Conservation (phyloP, 208 protist species). For the Trypanosoma platydactyli region DNA sequence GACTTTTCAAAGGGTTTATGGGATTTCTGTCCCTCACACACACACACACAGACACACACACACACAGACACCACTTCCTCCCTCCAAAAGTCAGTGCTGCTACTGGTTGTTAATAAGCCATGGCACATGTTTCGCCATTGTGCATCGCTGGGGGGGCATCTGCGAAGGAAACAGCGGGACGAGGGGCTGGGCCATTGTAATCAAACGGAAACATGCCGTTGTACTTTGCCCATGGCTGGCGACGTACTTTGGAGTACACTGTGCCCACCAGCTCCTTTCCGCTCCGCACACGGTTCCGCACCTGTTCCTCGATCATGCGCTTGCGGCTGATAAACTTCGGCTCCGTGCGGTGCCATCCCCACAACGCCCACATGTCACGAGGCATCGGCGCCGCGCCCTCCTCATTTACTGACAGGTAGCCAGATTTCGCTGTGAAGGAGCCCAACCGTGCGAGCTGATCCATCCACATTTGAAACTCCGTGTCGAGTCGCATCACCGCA, state of each 20-base stretch:
- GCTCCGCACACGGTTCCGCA: conserved; percentile 56
- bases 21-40: no score
- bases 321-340: conserved; percentile 78
- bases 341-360: conserved; percentile 87
- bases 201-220: conserved; percentile 82
- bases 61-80: neutral
- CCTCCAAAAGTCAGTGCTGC: neutral
- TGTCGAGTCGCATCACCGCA: conserved; percentile 84
- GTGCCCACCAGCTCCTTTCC: conserved; percentile 76
- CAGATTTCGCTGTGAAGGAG: conserved; percentile 71
- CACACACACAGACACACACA: no score
- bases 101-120: conserved; percentile 14
- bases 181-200: conserved; percentile 63
- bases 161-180: conserved; percentile 43
- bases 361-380: conserved; percentile 85
- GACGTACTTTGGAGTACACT: conserved; percentile 69
- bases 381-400: conserved; percentile 86
- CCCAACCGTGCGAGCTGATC: conserved; percentile 87
- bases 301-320: conserved; percentile 63
- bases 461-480: conserved; percentile 92
- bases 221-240: conserved; percentile 84
- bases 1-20: no score
- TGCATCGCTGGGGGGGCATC: conserved; percentile 49
- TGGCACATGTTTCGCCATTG: conserved; percentile 10
- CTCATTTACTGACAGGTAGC: conserved; percentile 79